Base-by-base conservation (phyloP, 495 filamentous ascomycete species). In the Podospora didyma region DNA sequence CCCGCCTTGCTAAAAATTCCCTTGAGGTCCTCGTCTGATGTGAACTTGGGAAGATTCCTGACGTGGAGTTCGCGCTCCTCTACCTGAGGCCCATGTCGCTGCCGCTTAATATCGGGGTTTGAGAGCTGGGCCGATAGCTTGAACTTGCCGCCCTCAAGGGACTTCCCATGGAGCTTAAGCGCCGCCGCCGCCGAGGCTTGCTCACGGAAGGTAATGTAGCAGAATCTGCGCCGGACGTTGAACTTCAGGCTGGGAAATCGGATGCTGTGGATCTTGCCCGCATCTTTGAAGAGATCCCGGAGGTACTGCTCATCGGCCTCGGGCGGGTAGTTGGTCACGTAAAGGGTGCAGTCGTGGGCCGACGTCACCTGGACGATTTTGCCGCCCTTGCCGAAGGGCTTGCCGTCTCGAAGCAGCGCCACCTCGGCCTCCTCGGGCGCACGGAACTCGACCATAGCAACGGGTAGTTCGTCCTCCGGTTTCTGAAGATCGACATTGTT, bases 1-100 rank as follows among this genome's bases (percentile, higher is more conserved):
- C 94, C 94, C 51, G 88, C 92, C 55, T 85, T 84, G 21, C 76
- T 69, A 59, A 97, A 96, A 2, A 88, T 62, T 2, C 83, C 79
- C 49, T 77, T 73, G 37, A 97, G 61, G 28, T 96, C 89, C 2
- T 82, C 68, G 60, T 92, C 89, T 1, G 67, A 80, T 12, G 82
- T 79, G 19, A 75, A 79, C 59, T 79, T 84, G 61, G 90, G 81
- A 12, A 97, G 65, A 56, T 93, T 90, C 35, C 78, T 78, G 53
- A 96, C 79, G 62, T 89, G 91, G n/a, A 98, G 59, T 69, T 97
- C 93, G 21, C 94, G 84, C 11, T 86, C 89, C 70, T 97, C 93
- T 19, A 86, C 79, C 51, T 89, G 80, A 23, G 94, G 84, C n/a
- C 91, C 90, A 34, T 84, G 77, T n/a, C 94, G 86, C 19, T 82